A percentile compares a stretch with the other conserved stretches of the same genome.
phyloP scores from a whole-genome alignment of 2,329 filamentous ascomycete species.

The Venturia nashicola region DNA sequence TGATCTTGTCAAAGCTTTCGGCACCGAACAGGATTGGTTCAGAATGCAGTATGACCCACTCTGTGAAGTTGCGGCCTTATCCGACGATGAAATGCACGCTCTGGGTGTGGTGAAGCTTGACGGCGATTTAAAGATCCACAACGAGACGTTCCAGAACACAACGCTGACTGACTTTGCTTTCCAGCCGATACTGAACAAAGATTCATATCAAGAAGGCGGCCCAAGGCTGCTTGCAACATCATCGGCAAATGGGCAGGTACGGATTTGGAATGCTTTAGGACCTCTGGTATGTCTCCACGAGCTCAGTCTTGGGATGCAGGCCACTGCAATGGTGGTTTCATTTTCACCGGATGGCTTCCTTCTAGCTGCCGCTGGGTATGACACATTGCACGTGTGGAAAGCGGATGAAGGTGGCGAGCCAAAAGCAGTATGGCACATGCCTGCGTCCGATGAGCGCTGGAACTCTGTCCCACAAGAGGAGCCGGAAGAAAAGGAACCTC shows the following conservation, averaged over 20 bases:
- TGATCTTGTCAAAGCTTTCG: background rate
- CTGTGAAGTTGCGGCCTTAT: conserved; percentile 27
- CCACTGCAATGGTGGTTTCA: conserved; percentile 16
- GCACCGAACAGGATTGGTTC: conserved; percentile 15
- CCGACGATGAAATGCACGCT: conserved; percentile 17
- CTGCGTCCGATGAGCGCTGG: conserved; percentile 9
- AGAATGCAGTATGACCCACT: conserved; percentile 26
- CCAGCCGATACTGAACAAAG: conserved; percentile 17
- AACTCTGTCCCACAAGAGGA: conserved; percentile 11
- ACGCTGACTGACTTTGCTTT: conserved; percentile 29
- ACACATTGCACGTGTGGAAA: conserved; percentile 34
- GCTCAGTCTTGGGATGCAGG: conserved; percentile 15
- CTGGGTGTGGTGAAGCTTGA: conserved; percentile 11
- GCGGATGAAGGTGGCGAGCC: conserved; percentile 21
- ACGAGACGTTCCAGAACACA: conserved; percentile 14
- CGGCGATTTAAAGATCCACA: conserved; percentile 23
- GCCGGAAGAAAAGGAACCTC: conserved; percentile 14
- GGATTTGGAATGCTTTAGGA: conserved; percentile 26
- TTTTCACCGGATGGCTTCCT: conserved; percentile 32
- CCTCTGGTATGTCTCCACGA: conserved; percentile 12
- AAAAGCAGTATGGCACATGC: conserved; percentile 23
- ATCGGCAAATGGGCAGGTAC: conserved; percentile 26
- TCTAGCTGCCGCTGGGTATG: conserved; percentile 31
- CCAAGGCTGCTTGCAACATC: conserved; percentile 26
- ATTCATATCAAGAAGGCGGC: conserved; percentile 12